Evolutionary conservation across 1,284 basidiomycete genomes (phyloP).

Genomic region (Cerioporus squamosus): DNA sequence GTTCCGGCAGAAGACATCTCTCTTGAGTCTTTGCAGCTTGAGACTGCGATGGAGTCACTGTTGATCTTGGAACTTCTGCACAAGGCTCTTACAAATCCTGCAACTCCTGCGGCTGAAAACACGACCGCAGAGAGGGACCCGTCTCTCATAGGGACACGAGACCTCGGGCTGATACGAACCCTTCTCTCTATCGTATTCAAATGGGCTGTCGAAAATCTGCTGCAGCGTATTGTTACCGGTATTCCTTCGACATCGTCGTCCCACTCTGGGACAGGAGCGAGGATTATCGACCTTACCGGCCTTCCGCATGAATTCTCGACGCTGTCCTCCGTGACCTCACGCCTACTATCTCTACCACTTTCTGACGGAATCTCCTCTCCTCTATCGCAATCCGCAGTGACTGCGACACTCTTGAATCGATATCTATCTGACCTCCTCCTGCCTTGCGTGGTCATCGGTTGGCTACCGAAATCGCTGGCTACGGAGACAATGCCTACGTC

Average conservation of each 20-base stretch:
- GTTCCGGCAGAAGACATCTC: conserved; percentile 25
- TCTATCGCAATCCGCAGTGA: conserved; percentile 60
- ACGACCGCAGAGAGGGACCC: background rate
- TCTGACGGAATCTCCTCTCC: conserved; percentile 49
- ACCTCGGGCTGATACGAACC: conserved; percentile 63
- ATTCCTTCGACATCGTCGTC: conserved; percentile 40
- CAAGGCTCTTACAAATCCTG: conserved; percentile 37
- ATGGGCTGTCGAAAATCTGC: conserved; percentile 65
- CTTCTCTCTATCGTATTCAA: conserved; percentile 70
- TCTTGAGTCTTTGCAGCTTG: conserved; percentile 50
- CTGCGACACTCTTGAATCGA: conserved; percentile 59
- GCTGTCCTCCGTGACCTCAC: conserved; percentile 47
- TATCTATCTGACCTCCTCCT: conserved; percentile 62
- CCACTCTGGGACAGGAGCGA: conserved; percentile 27
- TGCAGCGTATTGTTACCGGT: conserved; percentile 45
- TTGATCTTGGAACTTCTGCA: conserved; percentile 58
- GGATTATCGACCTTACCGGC: conserved; percentile 48
- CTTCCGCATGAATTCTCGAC: conserved; percentile 45
- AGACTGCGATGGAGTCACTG: conserved; percentile 62
- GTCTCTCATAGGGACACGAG: conserved; percentile 58
- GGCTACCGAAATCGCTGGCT: conserved; percentile 62
- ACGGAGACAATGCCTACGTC: conserved; percentile 43
- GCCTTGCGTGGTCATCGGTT: conserved; percentile 65
- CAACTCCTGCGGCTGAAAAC: background rate
- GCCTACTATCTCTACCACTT: conserved; percentile 54